These are phyloP conservation scores for Penicillium sp. DNA, from an alignment of 2,329 filamentous ascomycete species.

Conservation along the genomic window DNA sequence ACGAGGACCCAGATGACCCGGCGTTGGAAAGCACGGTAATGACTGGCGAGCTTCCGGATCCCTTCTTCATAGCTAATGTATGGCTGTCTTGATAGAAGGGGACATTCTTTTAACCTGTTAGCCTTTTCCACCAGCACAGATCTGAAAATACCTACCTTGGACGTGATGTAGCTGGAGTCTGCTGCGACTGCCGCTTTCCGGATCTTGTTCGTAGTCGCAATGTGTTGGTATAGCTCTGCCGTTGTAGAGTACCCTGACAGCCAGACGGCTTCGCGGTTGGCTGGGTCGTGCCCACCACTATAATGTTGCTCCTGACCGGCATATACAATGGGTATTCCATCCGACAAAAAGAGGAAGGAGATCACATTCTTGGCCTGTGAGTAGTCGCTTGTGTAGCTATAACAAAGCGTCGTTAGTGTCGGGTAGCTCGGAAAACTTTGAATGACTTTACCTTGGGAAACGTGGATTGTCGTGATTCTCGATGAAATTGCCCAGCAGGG, in stretches of 20 bases:
- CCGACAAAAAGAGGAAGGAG: slow-evolving; percentile 56
- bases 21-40: slow-evolving; percentile 45
- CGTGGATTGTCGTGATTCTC: slow-evolving; percentile 63
- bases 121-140: not conserved
- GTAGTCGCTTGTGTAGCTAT: slow-evolving; percentile 30
- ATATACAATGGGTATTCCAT: slow-evolving; percentile 65
- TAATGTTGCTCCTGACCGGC: slow-evolving; percentile 67
- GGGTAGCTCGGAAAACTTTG: not conserved
- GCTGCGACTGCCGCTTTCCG: slow-evolving; percentile 44
- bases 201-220: slow-evolving; percentile 50
- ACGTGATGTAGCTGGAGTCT: slow-evolving; percentile 40
- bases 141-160: slow-evolving; percentile 23
- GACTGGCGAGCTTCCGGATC: slow-evolving; percentile 37
- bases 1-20: slow-evolving; percentile 28
- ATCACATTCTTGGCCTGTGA: slow-evolving; percentile 60
- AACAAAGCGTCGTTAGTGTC: not conserved
- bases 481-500: slow-evolving; percentile 53
- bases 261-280: slow-evolving; percentile 59
- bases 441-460: slow-evolving; percentile 40
- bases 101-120: slow-evolving; percentile 24
- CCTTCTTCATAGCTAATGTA: slow-evolving; percentile 44
- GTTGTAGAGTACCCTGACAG: slow-evolving; percentile 48
- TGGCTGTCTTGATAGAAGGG: slow-evolving; percentile 43
- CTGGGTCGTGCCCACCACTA: slow-evolving; percentile 49
- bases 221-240: slow-evolving; percentile 50